A percentile compares a stretch with the other conserved stretches of the same genome.
Evolutionary conservation across 495 filamentous ascomycete species (phyloP).

Genomic region (Cairneyella variabilis): DNA sequence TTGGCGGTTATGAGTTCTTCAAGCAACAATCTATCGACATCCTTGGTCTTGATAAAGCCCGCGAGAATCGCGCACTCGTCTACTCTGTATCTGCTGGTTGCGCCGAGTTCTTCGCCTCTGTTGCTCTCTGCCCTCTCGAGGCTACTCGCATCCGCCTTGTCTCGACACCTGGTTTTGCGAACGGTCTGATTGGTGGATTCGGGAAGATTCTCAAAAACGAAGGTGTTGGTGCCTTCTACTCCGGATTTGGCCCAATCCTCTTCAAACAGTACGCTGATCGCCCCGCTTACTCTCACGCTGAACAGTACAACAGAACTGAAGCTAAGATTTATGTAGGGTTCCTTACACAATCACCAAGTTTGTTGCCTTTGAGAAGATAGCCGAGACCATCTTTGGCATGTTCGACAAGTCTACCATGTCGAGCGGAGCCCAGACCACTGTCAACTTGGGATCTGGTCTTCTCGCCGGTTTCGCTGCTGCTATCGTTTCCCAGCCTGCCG

Average conservation of each 20-base stretch:
- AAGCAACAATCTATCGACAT: constrained; percentile 88
- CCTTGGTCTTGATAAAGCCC: constrained; percentile 73
- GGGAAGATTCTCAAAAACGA: constrained; percentile 80
- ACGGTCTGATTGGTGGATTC: constrained; percentile 77
- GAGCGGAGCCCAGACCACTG: constrained; percentile 70
- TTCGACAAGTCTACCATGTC: constrained; percentile 77
- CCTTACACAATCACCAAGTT: constrained; percentile 99
- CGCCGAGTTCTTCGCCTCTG: constrained; percentile 92
- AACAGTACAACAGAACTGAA: not conserved
- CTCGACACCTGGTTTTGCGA: constrained; percentile 81
- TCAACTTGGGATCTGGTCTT: constrained; percentile 94
- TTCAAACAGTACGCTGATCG: constrained; percentile 87
- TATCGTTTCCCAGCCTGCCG: constrained; percentile 93
- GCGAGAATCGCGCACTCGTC: constrained; percentile 81
- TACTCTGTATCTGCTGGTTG: constrained; percentile 81
- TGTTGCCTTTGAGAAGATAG: constrained; percentile 97
- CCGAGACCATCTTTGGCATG: constrained; percentile 67
- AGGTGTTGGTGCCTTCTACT: constrained; percentile 88
- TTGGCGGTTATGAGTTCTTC: constrained; percentile 94
- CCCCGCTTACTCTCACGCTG: not conserved
- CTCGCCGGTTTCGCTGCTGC: constrained; percentile 97
- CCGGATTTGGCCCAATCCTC: constrained; percentile 87
- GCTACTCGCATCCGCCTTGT: constrained; percentile 94
- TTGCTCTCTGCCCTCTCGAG: constrained; percentile 91
- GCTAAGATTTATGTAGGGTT: constrained; percentile 54